Evolutionary conservation across 805 yeast species (phyloP).

Genomic region (Komagataella pseudopastoris): DNA sequence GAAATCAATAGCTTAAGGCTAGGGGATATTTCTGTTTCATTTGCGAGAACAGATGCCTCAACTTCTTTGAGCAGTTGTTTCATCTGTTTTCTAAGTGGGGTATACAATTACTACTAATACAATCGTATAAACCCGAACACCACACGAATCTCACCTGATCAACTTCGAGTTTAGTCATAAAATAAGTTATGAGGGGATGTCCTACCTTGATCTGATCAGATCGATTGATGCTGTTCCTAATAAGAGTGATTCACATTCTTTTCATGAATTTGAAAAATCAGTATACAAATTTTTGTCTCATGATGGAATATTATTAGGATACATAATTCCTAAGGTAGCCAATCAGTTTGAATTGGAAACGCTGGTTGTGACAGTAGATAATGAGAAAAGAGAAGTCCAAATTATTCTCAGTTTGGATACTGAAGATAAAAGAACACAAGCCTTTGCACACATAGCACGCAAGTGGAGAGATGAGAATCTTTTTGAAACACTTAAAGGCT

Average conservation of each 20-base stretch:
- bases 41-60: neutral
- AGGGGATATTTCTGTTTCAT: neutral
- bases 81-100: neutral
- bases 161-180: neutral
- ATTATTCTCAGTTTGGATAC: conserved; percentile 19
- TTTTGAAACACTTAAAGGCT: conserved; percentile 38
- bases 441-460: conserved; percentile 28
- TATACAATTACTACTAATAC: neutral
- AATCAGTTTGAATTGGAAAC: conserved; percentile 10
- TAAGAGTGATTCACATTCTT: conserved; percentile 6
- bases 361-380: conserved; percentile 14
- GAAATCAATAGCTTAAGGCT: neutral
- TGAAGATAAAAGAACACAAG: conserved; percentile 24
- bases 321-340: conserved; percentile 20
- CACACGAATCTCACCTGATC: neutral
- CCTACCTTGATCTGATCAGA: conserved; percentile 9
- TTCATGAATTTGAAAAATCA: conserved; percentile 3
- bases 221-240: conserved; percentile 19
- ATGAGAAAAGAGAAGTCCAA: conserved; percentile 12
- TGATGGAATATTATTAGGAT: conserved; percentile 23
- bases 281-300: conserved; percentile 23
- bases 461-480: conserved; percentile 21
- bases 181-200: neutral
- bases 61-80: neutral
- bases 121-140: neutral